Percentiles rank a stretch among this genome's conserved stretches.
phyloP scores from a whole-genome alignment of 768 basidiomycete genomes.

The Boletus reticuloceps region DNA sequence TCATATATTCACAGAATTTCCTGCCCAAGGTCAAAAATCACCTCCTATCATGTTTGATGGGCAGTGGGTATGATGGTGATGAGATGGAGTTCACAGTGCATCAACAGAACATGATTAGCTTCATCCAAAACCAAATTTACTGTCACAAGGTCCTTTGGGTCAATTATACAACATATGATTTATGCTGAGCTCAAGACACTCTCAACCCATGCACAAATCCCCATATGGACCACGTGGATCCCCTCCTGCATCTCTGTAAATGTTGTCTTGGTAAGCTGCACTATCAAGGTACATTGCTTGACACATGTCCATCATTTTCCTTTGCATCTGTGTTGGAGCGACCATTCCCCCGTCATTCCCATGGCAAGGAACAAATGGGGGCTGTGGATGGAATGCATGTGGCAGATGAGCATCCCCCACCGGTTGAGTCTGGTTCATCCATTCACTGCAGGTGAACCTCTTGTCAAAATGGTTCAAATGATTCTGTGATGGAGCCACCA shows the following conservation, averaged over 20 bases:
- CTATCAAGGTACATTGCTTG: neutral
- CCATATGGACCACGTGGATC: neutral
- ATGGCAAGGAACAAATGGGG: neutral
- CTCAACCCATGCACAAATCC: neutral
- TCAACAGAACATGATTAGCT: no score
- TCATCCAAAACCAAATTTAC: no score
- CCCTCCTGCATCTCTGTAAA: neutral
- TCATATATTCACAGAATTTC: no score
- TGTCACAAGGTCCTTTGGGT: no score
- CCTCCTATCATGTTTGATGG: no score
- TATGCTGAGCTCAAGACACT: no score
- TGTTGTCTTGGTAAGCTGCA: neutral
- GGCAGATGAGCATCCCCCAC: neutral
- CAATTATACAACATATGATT: no score
- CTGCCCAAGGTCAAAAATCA: no score
- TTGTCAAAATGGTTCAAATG: neutral
- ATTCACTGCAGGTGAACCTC: neutral
- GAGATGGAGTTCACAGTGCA: no score
- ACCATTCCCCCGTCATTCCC: neutral
- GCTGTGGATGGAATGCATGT: neutral
- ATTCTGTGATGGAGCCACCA: neutral
- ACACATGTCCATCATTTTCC: neutral
- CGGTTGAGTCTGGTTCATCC: neutral
- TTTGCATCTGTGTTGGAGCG: neutral
- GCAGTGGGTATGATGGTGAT: no score